These are phyloP conservation scores for Silene conica DNA, from an alignment of 148 eudicot species.

Conservation along the genomic window DNA sequence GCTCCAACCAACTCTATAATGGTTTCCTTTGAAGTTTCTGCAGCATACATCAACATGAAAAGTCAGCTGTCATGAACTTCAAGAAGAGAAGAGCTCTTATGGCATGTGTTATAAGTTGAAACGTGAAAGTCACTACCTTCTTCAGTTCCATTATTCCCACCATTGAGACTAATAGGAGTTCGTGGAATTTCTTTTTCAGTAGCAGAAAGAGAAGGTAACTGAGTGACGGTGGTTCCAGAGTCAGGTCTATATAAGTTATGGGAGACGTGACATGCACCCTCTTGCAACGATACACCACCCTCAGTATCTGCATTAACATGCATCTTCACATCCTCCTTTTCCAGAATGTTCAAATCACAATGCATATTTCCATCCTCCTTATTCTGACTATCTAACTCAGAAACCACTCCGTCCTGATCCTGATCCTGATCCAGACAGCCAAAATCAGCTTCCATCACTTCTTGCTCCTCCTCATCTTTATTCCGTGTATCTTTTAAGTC, in stretches of 20 bases:
- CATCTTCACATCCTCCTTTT: not conserved
- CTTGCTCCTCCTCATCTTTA: not conserved
- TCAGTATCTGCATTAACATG: not conserved
- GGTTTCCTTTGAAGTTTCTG: too few relatives aligned
- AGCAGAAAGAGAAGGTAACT: not conserved
- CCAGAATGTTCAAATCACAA: not conserved
- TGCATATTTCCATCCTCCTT: not conserved
- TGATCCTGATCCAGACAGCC: not conserved
- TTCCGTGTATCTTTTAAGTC: not conserved
- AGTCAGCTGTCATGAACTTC: too few relatives aligned
- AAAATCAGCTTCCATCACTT: not conserved
- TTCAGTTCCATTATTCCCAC: not conserved
- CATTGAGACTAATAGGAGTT: not conserved
- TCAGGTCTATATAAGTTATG: not conserved
- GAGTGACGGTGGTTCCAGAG: not conserved
- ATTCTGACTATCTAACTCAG: not conserved
- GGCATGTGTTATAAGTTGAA: too few relatives aligned
- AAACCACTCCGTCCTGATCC: not conserved
- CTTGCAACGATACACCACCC: slow-evolving; percentile 3
- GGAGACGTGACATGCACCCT: not conserved
- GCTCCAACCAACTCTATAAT: too few relatives aligned
- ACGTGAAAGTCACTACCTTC: slow-evolving; percentile 3
- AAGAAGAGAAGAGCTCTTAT: too few relatives aligned
- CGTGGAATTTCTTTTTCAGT: slow-evolving; percentile 1
- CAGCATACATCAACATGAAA: too few relatives aligned